A percentile compares a stretch with the other conserved stretches of the same genome.
phyloP scores from a whole-genome alignment of 257 asterid genomes.

The Ophiorrhiza pumila region DNA sequence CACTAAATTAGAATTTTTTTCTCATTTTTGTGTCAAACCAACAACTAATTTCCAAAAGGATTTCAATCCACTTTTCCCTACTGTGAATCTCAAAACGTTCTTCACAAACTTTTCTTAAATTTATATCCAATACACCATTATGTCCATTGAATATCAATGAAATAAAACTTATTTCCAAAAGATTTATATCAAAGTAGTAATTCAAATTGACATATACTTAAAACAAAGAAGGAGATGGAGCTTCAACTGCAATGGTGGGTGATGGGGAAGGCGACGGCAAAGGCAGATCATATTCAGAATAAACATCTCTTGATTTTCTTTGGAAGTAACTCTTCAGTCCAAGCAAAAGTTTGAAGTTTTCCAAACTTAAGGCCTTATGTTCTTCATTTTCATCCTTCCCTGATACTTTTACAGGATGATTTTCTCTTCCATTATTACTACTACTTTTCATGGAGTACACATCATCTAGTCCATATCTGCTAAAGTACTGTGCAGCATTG shows the following conservation, averaged over 20 bases:
- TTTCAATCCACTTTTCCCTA: no score
- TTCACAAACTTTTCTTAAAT: no score
- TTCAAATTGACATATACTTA: no score
- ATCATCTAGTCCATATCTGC: conserved; percentile 16
- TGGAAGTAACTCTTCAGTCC: conserved; percentile 23
- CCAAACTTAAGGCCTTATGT: conserved; percentile 24
- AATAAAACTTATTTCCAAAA: no score
- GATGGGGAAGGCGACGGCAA: conserved; percentile 41
- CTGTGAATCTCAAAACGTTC: no score
- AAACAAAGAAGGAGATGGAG: conserved; percentile 53
- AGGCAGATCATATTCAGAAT: conserved; percentile 4
- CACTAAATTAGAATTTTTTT: no score
- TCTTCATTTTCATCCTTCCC: conserved; percentile 13
- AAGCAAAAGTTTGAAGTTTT: conserved; percentile 52
- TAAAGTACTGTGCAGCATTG: conserved; percentile 25
- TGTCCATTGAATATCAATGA: no score
- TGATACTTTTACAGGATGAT: conserved; percentile 13
- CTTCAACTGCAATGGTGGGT: conserved; percentile 21
- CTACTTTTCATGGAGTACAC: conserved; percentile 8
- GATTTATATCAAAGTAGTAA: no score
- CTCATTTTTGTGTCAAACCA: no score
- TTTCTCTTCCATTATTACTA: conserved; percentile 11
- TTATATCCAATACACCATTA: no score
- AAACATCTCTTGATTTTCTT: conserved; percentile 22
- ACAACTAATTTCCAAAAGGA: no score